Base-by-base conservation (phyloP, 805 yeast species). In the Lipomyces anomalus region DNA sequence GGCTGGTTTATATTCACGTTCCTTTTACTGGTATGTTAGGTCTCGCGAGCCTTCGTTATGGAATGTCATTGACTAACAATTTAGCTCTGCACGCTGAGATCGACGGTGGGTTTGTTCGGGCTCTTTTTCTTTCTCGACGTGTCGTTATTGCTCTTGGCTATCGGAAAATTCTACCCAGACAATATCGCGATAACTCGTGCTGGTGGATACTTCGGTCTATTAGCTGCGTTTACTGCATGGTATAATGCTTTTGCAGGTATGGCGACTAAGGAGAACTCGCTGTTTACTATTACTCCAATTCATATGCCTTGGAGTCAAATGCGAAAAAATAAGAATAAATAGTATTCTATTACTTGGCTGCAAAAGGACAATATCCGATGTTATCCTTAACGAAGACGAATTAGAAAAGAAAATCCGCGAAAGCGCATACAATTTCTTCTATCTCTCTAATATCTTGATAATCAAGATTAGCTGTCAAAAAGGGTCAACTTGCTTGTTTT, bases 1-100 rank as follows among this genome's bases (percentile, higher is more conserved):
- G 84, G 78, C 4, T 82, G 87, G 87, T 61, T 75, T 16, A 63
- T 80, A 24, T 79, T 82, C 63, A 79, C 86, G 0, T 68, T 73
- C 24, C 69, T 78, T 46, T 56, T 82, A 44, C 55, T 72, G 20
- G n/a, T n/a, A n/a, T n/a, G n/a, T n/a, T n/a, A n/a, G n/a, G n/a
- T n/a, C n/a, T n/a, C n/a, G n/a, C n/a, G n/a, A n/a, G n/a, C n/a
- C n/a, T n/a, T n/a, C n/a, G n/a, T n/a, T n/a, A n/a, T n/a, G n/a
- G n/a, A n/a, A n/a, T n/a, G n/a, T n/a, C n/a, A n/a, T n/a, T n/a
- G n/a, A n/a, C n/a, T n/a, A n/a, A n/a, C n/a, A n/a, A n/a, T n/a
- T n/a, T n/a, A n/a, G n/a, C 39, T 77, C 35, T 71, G 78, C 57
- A 81, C 86, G 2, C 57, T 78, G 58, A 74, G 80, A 56, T 78